Evolutionary conservation across 495 filamentous ascomycete species (phyloP).

Genomic region (Polyplosphaeria fusca): DNA sequence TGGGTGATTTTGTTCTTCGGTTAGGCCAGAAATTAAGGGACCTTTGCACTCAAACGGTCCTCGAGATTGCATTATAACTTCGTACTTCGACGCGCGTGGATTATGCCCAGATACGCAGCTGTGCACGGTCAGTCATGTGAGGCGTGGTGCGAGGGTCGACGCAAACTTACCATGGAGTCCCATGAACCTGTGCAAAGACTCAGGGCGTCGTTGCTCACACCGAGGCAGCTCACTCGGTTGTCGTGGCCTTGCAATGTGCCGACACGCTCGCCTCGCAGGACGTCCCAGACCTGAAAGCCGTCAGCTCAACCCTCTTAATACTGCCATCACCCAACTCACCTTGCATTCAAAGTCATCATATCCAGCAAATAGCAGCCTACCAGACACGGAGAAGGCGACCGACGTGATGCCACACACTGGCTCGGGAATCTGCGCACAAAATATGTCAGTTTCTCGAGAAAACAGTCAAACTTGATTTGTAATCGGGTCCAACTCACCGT

Average conservation of each 20-base stretch:
- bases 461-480: background rate
- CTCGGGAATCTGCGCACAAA: conserved; percentile 72
- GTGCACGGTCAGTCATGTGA: conserved; percentile 20
- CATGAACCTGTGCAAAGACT: conserved; percentile 99
- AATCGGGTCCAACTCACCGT: conserved; percentile 60
- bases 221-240: conserved; percentile 96
- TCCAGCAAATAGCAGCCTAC: conserved; percentile 90
- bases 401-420: conserved; percentile 98
- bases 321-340: conserved; percentile 51
- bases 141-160: conserved; percentile 10
- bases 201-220: conserved; percentile 98
- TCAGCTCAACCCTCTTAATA: conserved; percentile 3
- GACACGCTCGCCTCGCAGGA: conserved; percentile 93
- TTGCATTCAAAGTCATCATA: conserved; percentile 99
- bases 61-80: conserved; percentile 27
- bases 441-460: conserved; percentile 20
- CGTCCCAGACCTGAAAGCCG: conserved; percentile 84
- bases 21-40: conserved; percentile 13
- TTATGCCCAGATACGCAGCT: conserved; percentile 44
- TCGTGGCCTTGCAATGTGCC: conserved; percentile 95
- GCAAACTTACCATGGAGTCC: conserved; percentile 86
- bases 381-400: conserved; percentile 96
- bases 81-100: background rate
- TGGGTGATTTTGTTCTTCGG: background rate
- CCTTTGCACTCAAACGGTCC: conserved; percentile 3